Evolutionary conservation across 2,329 filamentous ascomycete genomes (phyloP), one percentile per base, ranked within the genome.

Genomic region (Immersiporthe knoxdaviesiana): DNA sequence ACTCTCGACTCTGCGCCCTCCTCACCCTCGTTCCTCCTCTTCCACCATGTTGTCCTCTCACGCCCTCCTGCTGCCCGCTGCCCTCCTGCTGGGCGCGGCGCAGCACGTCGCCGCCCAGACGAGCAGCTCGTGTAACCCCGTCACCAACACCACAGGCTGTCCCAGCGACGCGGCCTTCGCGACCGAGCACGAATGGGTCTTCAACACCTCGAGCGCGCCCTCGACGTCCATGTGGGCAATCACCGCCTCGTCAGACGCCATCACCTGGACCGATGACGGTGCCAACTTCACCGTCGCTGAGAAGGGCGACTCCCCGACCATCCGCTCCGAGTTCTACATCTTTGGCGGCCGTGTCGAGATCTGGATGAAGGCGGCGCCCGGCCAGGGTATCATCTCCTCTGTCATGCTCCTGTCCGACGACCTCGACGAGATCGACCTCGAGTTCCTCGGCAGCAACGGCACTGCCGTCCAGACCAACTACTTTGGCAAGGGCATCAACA

Each of bases 401-500:
- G 90, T 97, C 76, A 94, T 97, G 77, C 85, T 95, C 79, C 85
- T 96, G 73, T 95, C 91, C 64, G 91, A 96, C 74, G 90, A 94
- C 74, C 85, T 95, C 18, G 94, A 97, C 77, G 93, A 97, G 80
- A 90, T 97, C 54, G 94, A 97, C 77, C 95, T 92, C 88, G 92
- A 96, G 77, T 92, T 92, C 76, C 85, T 93, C 69, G 92, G 92
- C 60, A 85, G 85, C 68, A 90, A 92, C 76, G 79, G 82, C 67
- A 87, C 84, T 21, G 80, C 84, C 44, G 91, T 87, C 11, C 85
- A 92, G 74, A 90, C 88, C 73, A 94, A 95, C 82, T 95, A 91
- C 81, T 95, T 92, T 75, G 90, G 92, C 78, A 93, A 94, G 82
- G 92, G 91, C 63, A 83, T 80, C 81, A 82, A 88, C 80, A 78